These are phyloP conservation scores for Cladophialophora chaetospira DNA, from an alignment of 2,329 filamentous ascomycete genomes.

Conservation along the genomic window DNA sequence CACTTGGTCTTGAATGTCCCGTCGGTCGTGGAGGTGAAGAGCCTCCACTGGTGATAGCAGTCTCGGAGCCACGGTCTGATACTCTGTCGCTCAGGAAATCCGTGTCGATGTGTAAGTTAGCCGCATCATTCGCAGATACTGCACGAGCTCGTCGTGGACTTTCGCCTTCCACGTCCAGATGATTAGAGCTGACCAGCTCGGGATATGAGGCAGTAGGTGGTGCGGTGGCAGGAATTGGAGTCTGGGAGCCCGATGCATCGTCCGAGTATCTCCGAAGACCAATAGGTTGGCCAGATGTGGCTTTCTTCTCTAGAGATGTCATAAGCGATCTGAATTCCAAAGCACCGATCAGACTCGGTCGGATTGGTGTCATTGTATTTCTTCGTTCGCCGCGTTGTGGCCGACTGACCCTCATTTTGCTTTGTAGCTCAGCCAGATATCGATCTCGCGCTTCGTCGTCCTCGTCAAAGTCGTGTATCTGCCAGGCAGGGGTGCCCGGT, in stretches of 20 bases:
- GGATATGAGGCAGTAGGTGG: constrained; percentile 32
- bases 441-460: constrained; percentile 59
- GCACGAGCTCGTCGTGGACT: constrained; percentile 48
- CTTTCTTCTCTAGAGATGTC: constrained; percentile 81
- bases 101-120: constrained; percentile 48
- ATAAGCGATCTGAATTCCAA: constrained; percentile 91
- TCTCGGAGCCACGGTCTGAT: constrained; percentile 17
- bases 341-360: constrained; percentile 89
- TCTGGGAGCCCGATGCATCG: constrained; percentile 48
- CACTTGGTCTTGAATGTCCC: constrained; percentile 20
- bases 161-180: constrained; percentile 11
- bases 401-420: constrained; percentile 86
- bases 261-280: constrained; percentile 70
- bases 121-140: constrained; percentile 62
- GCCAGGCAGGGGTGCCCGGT: constrained; percentile 49
- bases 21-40: constrained; percentile 3
- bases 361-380: constrained; percentile 78
- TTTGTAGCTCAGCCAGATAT: constrained; percentile 78
- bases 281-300: constrained; percentile 70
- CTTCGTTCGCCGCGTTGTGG: constrained; percentile 66
- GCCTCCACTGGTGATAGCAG: constrained; percentile 15
- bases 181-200: constrained; percentile 31
- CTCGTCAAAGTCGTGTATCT: constrained; percentile 59
- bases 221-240: constrained; percentile 45
- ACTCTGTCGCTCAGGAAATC: constrained; percentile 35